Conservation (phyloP, 1,139 yeast species). For the Kodamaea plutei region DNA sequence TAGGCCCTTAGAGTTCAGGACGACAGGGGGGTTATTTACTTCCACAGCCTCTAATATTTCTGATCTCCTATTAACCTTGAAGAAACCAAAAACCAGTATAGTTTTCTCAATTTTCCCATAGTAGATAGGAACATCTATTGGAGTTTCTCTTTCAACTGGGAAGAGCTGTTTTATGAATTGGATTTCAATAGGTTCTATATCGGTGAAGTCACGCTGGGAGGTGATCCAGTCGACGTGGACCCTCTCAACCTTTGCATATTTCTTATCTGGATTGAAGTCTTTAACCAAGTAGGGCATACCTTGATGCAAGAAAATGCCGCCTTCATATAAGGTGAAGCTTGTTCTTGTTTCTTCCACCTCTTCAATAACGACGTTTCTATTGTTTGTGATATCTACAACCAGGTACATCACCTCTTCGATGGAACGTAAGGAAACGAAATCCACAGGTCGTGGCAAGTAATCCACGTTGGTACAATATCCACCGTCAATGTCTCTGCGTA, state of each 20-base stretch:
- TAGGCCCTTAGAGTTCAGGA: constrained; percentile 67
- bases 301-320: constrained; percentile 91
- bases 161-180: constrained; percentile 56
- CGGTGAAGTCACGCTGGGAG: constrained; percentile 84
- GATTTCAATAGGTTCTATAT: constrained; percentile 80
- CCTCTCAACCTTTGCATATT: constrained; percentile 76
- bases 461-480: constrained; percentile 56
- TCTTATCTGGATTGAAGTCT: constrained; percentile 73
- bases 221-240: constrained; percentile 95
- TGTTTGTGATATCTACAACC: constrained; percentile 81
- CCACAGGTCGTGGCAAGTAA: constrained; percentile 78
- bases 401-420: constrained; percentile 78
- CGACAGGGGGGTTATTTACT: constrained; percentile 82
- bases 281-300: constrained; percentile 84
- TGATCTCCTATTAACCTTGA: constrained; percentile 72
- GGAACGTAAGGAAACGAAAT: constrained; percentile 72
- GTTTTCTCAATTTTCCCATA: constrained; percentile 73
- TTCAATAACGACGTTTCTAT: constrained; percentile 73
- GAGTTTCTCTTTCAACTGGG: constrained; percentile 16
- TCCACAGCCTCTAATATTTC: constrained; percentile 89
- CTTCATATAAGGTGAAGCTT: constrained; percentile 88
- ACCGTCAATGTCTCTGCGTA: constrained; percentile 47
- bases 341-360: constrained; percentile 89
- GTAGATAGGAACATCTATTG: constrained; percentile 60
- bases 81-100: constrained; percentile 83